Evolutionary conservation across 2,329 filamentous ascomycete species (phyloP), one percentile per base, ranked within the genome.

Genomic region (Aspergillus ustus): DNA sequence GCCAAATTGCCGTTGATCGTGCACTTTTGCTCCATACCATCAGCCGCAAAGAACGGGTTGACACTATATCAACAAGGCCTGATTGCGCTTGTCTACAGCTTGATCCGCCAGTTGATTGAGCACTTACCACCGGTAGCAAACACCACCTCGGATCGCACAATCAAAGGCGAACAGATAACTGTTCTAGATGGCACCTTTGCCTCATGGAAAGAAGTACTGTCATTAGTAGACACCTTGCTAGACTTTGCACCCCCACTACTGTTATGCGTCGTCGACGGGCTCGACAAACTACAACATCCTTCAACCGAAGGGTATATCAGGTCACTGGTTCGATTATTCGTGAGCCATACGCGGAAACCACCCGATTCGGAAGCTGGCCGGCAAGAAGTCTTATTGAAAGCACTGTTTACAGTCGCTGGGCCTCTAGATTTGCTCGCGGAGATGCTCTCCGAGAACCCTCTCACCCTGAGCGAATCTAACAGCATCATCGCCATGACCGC

Each of bases 41-140:
- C 61, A 4, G 50, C 68, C 20, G 64, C 63, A 15, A 49, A 57
- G 11, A 60, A 64, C 45, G 70, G 69, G 28, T 67, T 70, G 52
- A 73, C 66, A 3, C 49, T 64, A 1, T 70, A 70, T 22, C 67
- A 74, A 55, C 69, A 71, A 34, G 73, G 75, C 3, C 66, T 78
- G 4, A 70, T 78, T n/a, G 71, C 73, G 4, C 70, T 78, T 8
- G 69, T 73, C 2, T 78, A 78, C 61, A 78, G 76, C 61, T 54
- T 78, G 19, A 75, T 78, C 29, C 74, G 76, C 9, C 76, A 78
- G 59, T 59, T 78, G 55, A 73, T 78, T 25, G 73, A 78, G 57
- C 70, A 68, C 34, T 63, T 74, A 13, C 76, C 76, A 9, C 75
- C 75, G 0, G 72, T 77, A 22, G 63, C 77, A 29, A 73, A 77